Percentiles rank a stretch among this genome's conserved stretches.
Evolutionary conservation across 805 yeast species (phyloP).

Genomic region (Metschnikowia koreensis): DNA sequence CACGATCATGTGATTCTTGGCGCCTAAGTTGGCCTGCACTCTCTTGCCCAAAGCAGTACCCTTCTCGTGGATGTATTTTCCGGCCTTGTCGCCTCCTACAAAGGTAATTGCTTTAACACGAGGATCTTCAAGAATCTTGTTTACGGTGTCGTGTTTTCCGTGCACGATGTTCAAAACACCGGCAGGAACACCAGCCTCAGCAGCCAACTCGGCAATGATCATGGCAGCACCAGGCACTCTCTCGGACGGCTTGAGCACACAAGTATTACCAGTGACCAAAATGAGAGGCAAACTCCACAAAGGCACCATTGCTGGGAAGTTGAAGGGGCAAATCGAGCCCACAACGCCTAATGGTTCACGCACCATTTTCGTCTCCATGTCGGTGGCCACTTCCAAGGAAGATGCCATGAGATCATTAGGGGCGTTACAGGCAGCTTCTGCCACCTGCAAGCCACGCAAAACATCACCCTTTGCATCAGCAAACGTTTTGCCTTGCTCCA

Average conservation of each 20-base stretch:
- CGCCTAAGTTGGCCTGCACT: constrained; percentile 76
- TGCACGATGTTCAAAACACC: constrained; percentile 73
- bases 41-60: constrained; percentile 70
- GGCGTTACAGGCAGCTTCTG: constrained; percentile 68
- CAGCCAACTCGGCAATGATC: constrained; percentile 67
- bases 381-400: constrained; percentile 63
- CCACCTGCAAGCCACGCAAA: constrained; percentile 73
- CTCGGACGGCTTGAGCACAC: constrained; percentile 58
- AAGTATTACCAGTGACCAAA: constrained; percentile 70
- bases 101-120: constrained; percentile 74
- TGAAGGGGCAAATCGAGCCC: constrained; percentile 77
- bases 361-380: constrained; percentile 76
- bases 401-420: constrained; percentile 64
- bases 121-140: constrained; percentile 67
- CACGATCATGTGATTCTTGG: constrained; percentile 73
- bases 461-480: constrained; percentile 74
- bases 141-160: constrained; percentile 71
- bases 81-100: constrained; percentile 79
- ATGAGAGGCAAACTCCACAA: constrained; percentile 64
- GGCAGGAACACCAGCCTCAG: constrained; percentile 72
- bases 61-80: constrained; percentile 64
- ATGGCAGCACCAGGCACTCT: constrained; percentile 81
- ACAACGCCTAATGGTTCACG: constrained; percentile 75
- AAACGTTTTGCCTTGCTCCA: constrained; percentile 66
- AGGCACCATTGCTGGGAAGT: constrained; percentile 81